phyloP scores from a whole-genome alignment of 164 flowering plant species.

The Vitis riparia region DNA sequence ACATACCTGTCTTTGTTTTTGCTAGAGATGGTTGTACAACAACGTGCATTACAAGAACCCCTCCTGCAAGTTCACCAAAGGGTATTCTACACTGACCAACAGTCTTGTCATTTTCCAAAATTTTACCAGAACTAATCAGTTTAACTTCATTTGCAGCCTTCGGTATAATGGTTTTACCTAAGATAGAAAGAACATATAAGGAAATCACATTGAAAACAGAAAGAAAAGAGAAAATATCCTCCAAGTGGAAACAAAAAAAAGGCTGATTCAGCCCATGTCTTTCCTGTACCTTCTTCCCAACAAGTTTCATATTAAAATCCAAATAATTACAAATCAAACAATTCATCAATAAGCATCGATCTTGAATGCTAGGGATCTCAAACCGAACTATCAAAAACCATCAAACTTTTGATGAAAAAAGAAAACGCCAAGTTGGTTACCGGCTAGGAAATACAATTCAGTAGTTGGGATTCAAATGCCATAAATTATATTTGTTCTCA shows the following conservation, averaged over 20 bases:
- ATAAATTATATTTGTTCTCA: too few relatives aligned
- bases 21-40: slow-evolving; percentile 68
- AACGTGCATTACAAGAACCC: slow-evolving; percentile 65
- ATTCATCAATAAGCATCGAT: too few relatives aligned
- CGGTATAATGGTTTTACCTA: slow-evolving; percentile 58
- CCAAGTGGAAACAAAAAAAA: not conserved
- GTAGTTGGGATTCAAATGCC: too few relatives aligned
- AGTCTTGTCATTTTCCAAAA: slow-evolving; percentile 67
- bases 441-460: too few relatives aligned
- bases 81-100: slow-evolving; percentile 65
- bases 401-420: too few relatives aligned
- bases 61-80: slow-evolving; percentile 56
- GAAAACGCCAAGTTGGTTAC: too few relatives aligned
- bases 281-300: too few relatives aligned
- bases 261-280: too few relatives aligned
- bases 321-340: too few relatives aligned
- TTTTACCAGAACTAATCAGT: slow-evolving; percentile 61
- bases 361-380: too few relatives aligned
- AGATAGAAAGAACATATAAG: not conserved
- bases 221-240: not conserved
- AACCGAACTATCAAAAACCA: too few relatives aligned
- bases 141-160: slow-evolving; percentile 64
- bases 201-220: slow-evolving; percentile 1
- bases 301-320: too few relatives aligned
- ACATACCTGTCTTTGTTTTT: slow-evolving; percentile 58